phyloP scores from a whole-genome alignment of 1,284 basidiomycete genomes.

The Anthracocystis walkeri region DNA sequence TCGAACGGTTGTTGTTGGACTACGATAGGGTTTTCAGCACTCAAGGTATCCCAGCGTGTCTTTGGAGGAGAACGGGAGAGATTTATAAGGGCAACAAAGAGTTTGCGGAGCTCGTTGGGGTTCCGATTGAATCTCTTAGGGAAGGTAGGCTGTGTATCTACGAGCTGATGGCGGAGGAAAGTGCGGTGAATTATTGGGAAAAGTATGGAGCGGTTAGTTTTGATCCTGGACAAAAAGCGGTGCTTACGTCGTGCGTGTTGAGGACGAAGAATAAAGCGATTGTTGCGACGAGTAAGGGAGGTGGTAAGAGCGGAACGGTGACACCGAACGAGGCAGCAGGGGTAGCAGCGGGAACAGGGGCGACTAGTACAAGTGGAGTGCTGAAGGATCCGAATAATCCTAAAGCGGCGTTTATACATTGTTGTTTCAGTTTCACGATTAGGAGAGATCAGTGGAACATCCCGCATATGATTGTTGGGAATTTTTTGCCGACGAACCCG shows the following conservation, averaged over 20 bases:
- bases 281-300: slow-evolving; percentile 10
- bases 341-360: slow-evolving; percentile 29
- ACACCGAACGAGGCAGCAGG: slow-evolving; percentile 7
- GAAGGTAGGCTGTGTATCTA: slow-evolving; percentile 95
- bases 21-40: slow-evolving; percentile 88
- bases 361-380: slow-evolving; percentile 30
- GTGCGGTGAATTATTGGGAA: slow-evolving; percentile 96
- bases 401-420: slow-evolving; percentile 80
- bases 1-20: slow-evolving; percentile 92
- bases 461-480: slow-evolving; percentile 49
- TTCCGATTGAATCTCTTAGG: slow-evolving; percentile 82
- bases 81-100: slow-evolving; percentile 98
- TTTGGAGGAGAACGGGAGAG: slow-evolving; percentile 96
- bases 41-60: slow-evolving; percentile 89
- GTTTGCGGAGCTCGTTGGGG: slow-evolving; percentile 86
- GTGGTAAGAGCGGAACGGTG: slow-evolving; percentile 3
- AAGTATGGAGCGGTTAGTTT: slow-evolving; percentile 74
- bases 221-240: slow-evolving; percentile 82
- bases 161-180: slow-evolving; percentile 81
- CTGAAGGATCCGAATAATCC: slow-evolving; percentile 58
- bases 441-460: slow-evolving; percentile 76
- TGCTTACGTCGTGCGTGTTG: slow-evolving; percentile 91
- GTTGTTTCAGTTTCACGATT: slow-evolving; percentile 96
- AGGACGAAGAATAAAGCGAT: slow-evolving; percentile 52
- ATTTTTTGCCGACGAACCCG: slow-evolving; percentile 46